Evolutionary conservation across 345 rosid genomes (phyloP).

Genomic region (Citrus reticulata): DNA sequence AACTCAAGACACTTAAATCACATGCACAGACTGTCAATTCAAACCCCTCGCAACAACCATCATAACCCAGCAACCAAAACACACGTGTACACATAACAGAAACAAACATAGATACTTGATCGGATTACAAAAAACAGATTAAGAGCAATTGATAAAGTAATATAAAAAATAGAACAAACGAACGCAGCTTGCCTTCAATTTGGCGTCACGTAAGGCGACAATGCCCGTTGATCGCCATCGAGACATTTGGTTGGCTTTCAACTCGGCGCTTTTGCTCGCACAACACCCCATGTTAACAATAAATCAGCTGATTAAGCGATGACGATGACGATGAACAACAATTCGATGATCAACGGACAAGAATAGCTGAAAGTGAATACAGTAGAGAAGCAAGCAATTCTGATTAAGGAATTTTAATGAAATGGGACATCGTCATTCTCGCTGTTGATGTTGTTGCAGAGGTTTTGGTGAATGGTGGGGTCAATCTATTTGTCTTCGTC

Average conservation of each 20-base stretch:
- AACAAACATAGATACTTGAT: no score
- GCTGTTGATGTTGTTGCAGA: not conserved
- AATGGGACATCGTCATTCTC: not conserved
- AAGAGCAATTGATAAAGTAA: not conserved
- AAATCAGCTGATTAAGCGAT: slow-evolving; percentile 10
- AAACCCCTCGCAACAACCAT: not conserved
- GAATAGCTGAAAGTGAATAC: not conserved
- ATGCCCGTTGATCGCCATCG: slow-evolving; percentile 98
- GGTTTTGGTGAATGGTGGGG: not conserved
- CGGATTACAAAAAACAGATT: not conserved
- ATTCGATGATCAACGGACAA: not conserved
- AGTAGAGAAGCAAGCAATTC: not conserved
- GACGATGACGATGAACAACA: no score
- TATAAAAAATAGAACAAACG: not conserved
- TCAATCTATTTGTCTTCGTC: not conserved
- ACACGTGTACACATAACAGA: not conserved
- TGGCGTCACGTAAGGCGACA: slow-evolving; percentile 84
- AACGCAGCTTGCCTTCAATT: slow-evolving; percentile 61
- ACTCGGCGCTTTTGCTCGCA: slow-evolving; percentile 60
- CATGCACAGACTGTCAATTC: not conserved
- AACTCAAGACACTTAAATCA: not conserved
- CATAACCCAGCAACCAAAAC: not conserved
- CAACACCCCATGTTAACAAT: slow-evolving; percentile 66
- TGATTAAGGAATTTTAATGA: not conserved
- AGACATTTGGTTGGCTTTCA: slow-evolving; percentile 61